Evolutionary conservation across 2,329 filamentous ascomycete species (phyloP).

Genomic region (Curvularia verruculosa): DNA sequence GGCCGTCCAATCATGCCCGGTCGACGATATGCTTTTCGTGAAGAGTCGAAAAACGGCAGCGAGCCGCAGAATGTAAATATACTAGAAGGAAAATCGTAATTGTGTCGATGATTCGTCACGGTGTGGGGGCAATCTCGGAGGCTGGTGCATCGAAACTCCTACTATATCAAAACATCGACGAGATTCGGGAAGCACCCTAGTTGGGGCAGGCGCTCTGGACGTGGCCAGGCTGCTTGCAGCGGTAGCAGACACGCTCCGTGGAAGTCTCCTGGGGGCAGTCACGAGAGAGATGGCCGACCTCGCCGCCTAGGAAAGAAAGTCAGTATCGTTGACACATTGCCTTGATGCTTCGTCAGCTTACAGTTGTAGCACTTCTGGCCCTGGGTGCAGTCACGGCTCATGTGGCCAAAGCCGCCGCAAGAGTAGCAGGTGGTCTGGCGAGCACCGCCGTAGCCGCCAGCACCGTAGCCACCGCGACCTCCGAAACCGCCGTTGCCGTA

Average conservation of each 20-base stretch:
- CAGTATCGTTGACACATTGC: slow-evolving; percentile 26
- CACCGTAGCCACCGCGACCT: slow-evolving; percentile 52
- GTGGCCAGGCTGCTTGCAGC: slow-evolving; percentile 86
- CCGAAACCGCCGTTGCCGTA: slow-evolving; percentile 53
- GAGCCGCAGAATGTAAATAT: slow-evolving; percentile 50
- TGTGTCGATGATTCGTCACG: slow-evolving; percentile 39
- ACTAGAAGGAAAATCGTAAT: slow-evolving; percentile 49
- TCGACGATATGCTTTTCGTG: slow-evolving; percentile 48
- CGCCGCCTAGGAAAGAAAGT: slow-evolving; percentile 63
- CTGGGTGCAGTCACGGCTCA: slow-evolving; percentile 97
- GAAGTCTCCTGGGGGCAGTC: slow-evolving; percentile 94
- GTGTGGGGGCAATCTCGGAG: slow-evolving; percentile 16
- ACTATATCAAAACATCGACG: slow-evolving; percentile 42
- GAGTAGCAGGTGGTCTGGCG: slow-evolving; percentile 82
- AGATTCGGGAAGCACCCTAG: slow-evolving; percentile 55
- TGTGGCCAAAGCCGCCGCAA: slow-evolving; percentile 95
- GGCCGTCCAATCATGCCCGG: slow-evolving; percentile 47
- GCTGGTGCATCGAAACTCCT: slow-evolving; percentile 35
- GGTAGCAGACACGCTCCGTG: slow-evolving; percentile 97
- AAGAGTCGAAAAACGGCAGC: slow-evolving; percentile 47
- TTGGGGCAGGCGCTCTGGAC: slow-evolving; percentile 94
- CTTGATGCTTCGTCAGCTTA: slow-evolving; percentile 47
- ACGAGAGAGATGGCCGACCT: slow-evolving; percentile 92
- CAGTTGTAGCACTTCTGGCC: slow-evolving; percentile 99
- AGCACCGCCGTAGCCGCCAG: slow-evolving; percentile 49